Percentiles rank a stretch among this genome's conserved stretches.
Conservation (phyloP, 495 filamentous ascomycete genomes). For the Cercophora samala region DNA sequence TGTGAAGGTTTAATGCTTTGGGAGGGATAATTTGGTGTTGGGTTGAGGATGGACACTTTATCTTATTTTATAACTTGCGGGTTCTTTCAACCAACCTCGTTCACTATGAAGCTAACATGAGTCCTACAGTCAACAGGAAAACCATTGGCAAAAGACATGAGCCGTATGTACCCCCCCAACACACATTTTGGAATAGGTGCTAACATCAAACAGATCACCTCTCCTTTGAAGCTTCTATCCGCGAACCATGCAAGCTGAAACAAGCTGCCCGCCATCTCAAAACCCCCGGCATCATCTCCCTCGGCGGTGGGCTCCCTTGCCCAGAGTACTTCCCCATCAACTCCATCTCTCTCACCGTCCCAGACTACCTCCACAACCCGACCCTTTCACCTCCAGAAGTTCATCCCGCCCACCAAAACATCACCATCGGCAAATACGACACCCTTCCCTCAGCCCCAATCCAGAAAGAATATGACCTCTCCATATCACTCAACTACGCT, state of each 20-base stretch:
- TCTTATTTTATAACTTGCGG: no score
- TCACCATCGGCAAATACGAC: constrained; percentile 79
- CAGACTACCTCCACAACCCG: constrained; percentile 50
- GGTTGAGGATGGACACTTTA: no score
- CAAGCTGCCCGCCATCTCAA: constrained; percentile 67
- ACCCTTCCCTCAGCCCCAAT: constrained; percentile 54
- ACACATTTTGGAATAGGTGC: neutral
- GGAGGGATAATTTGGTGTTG: no score
- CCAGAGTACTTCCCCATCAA: constrained; percentile 77
- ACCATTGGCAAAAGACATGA: neutral
- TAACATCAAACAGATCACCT: constrained; percentile 42
- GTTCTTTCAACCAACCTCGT: no score
- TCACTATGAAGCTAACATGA: neutral
- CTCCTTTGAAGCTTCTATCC: constrained; percentile 52
- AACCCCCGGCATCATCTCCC: constrained; percentile 72
- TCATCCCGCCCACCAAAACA: constrained; percentile 24
- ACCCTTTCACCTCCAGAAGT: constrained; percentile 57
- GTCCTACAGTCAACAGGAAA: constrained; percentile 3
- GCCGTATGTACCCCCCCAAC: neutral
- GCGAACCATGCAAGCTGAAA: constrained; percentile 69
- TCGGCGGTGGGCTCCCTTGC: constrained; percentile 89
- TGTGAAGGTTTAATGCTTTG: neutral
- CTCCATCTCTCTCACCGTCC: constrained; percentile 36
- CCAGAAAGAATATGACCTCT: constrained; percentile 56
- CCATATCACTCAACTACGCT: constrained; percentile 84